Conservation (phyloP, 805 yeast species). For the Ogataea nonfermentans region DNA sequence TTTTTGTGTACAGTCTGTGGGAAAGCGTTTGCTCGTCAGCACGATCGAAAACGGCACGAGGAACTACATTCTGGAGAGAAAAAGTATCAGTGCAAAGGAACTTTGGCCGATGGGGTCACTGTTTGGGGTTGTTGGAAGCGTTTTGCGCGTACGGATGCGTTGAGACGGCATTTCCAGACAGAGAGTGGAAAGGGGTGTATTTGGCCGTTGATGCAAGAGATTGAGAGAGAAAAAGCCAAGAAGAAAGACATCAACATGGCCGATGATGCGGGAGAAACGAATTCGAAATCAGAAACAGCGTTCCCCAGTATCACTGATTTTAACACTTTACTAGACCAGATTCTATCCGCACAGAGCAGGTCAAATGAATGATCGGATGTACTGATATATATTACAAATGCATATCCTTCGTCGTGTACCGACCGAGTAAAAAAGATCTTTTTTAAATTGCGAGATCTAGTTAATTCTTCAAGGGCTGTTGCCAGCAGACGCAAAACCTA, state of each 20-base stretch:
- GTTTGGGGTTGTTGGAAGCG: slow-evolving; percentile 79
- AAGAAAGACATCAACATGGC: not conserved
- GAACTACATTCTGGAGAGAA: slow-evolving; percentile 75
- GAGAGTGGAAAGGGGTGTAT: slow-evolving; percentile 76
- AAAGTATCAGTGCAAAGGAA: slow-evolving; percentile 69
- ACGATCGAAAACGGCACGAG: slow-evolving; percentile 75
- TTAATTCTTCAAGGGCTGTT: not conserved
- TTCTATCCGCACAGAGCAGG: slow-evolving; percentile 14
- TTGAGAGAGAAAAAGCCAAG: slow-evolving; percentile 15
- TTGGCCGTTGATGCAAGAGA: slow-evolving; percentile 64
- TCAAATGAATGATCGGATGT: slow-evolving; percentile 1
- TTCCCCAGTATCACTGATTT: slow-evolving; percentile 15
- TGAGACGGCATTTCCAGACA: slow-evolving; percentile 75
- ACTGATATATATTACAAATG: not conserved
- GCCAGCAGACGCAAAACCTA: not conserved
- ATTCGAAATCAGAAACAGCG: not conserved
- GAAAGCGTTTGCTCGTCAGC: slow-evolving; percentile 78
- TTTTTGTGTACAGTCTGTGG: slow-evolving; percentile 72
- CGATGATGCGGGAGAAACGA: not conserved
- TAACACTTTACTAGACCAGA: slow-evolving; percentile 22
- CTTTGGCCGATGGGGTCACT: slow-evolving; percentile 49
- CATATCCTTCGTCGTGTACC: slow-evolving; percentile 15
- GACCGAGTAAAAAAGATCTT: slow-evolving; percentile 12
- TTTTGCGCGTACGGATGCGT: slow-evolving; percentile 78
- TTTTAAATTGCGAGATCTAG: slow-evolving; percentile 1